Conservation (phyloP, 441 rosid genomes). For the Pelargonium citronellum region DNA sequence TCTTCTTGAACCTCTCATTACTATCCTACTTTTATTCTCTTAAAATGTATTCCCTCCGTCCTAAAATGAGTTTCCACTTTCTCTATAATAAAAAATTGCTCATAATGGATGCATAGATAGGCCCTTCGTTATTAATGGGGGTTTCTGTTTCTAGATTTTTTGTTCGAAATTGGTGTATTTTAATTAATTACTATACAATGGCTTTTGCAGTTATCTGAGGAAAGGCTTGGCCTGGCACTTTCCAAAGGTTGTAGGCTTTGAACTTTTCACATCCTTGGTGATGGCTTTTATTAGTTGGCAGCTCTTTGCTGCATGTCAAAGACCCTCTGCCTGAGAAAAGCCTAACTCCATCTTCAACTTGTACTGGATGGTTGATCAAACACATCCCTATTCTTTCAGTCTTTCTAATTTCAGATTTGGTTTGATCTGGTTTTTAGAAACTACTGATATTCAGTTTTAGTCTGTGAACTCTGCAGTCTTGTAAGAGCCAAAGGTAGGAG, state of each 20-base stretch:
- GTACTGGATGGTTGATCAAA: background rate
- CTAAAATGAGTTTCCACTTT: too few relatives aligned
- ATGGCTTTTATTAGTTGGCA: slow-evolving; percentile 1
- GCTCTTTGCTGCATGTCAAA: slow-evolving; percentile 5
- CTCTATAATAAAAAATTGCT: too few relatives aligned
- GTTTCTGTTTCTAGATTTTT: too few relatives aligned
- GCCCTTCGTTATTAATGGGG: too few relatives aligned
- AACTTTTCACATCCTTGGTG: background rate
- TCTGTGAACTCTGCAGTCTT: background rate
- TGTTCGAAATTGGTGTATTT: too few relatives aligned
- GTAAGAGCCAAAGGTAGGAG: background rate
- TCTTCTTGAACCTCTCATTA: too few relatives aligned
- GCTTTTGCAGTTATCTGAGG: slow-evolving; percentile 1
- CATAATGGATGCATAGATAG: too few relatives aligned
- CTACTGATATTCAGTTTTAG: background rate
- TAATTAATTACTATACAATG: background rate
- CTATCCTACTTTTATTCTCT: too few relatives aligned
- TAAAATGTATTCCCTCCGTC: too few relatives aligned
- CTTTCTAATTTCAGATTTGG: background rate
- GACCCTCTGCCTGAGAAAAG: background rate
- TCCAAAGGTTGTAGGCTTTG: background rate
- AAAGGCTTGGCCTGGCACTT: slow-evolving; percentile 3
- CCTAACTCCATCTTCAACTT: background rate
- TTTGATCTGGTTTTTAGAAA: background rate
- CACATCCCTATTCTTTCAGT: background rate